Base-by-base conservation (phyloP, 2,329 filamentous ascomycete species). In the Drechslerella stenobrocha region DNA sequence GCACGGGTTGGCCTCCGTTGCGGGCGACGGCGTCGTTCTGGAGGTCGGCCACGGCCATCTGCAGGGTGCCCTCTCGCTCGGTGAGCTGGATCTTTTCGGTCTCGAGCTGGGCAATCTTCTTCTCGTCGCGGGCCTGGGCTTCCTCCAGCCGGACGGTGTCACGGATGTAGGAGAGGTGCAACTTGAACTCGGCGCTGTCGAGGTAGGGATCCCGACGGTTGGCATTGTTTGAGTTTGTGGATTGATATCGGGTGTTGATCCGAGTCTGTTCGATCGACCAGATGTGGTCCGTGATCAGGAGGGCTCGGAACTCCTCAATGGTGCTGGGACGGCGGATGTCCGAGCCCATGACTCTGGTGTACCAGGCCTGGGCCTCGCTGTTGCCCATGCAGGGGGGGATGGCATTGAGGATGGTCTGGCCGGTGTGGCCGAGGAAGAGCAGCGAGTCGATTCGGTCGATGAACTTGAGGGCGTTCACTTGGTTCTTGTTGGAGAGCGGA, bases 171-270 rank as follows among this genome's bases (percentile, higher is more conserved):
- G 64, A 40, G 26, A 69, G 63, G 23, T 69, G 64, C 2, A 69
- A 40, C 30, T 69, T 69, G 52, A 69, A 69, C 64, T 69, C 64
- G n/a, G 64, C 64, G 34, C 64, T 69, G 24, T 69, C 64, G 32
- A 69, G 64, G 32, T 69, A 69, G 4, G 64, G 64, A 15, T 69
- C 64, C 24, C 45, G 61, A 15, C 64, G 51, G 50, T 56, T 60
- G 30, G 59, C 51, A 22, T 69, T 69, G 8, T 23, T 35, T 4
- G 64, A 51, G 34, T 40, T 60, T n/a, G 32, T 26, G 13, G 64
- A 61, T 32, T 69, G 64, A 34, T 69, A 69, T 24, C 64, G 26
- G 11, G 45, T 18, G 44, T 48, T 60, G 32, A 69, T 69, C n/a
- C 64, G 44, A 32, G 35, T 48, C 28, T 69, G 64, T 26, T 69